Base-by-base conservation (phyloP, 768 basidiomycete genomes). In the Mycena venus region DNA sequence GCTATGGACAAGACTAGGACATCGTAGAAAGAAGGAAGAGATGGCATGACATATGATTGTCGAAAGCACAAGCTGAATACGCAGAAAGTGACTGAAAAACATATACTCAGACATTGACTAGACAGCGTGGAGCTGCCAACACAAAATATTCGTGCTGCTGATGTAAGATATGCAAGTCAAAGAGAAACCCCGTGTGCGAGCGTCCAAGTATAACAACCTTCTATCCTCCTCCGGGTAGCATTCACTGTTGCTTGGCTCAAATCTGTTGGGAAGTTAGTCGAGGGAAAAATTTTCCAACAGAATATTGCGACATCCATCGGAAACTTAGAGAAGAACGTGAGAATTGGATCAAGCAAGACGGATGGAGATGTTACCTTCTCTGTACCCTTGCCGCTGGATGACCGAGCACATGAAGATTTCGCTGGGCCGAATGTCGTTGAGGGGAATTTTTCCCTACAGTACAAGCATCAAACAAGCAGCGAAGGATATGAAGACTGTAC, bases 321-420 rank as follows among this genome's bases (percentile, higher is more conserved):
- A 98, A 96, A 72, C 94, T 94, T 94, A 53, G 67, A n/a, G n/a
- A 66, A 71, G 44, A 67, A n/a, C 40, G 59, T 65, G 56, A 75
- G 65, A 67, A 64, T 21, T 34, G 27, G n/a, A n/a, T n/a, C 56
- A 40, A 32, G 2, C 32, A 25, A 62, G 42, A 71, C 42, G 38
- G 29, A 44, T 23, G 38, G 25, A 31, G 29, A 44, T 80, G 86
- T 60, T 69, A 92, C 97, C 98, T 87, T 99, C 98, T 73, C 97
- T 98, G 83, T 99, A 99, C 61, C 98, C 98, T 84, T 98, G 97
- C 83, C 98, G 91, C 90, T 98, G 96, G 68, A 99, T 98, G 69
- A 99, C 98, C 17, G 98, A 99, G 88, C 97, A 99, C 98, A 99
- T 99, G 92, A 99, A 99, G 78, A 99, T 90, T 83, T 99, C 98